Conservation (phyloP, 345 rosid genomes). For the Brassica incana region DNA sequence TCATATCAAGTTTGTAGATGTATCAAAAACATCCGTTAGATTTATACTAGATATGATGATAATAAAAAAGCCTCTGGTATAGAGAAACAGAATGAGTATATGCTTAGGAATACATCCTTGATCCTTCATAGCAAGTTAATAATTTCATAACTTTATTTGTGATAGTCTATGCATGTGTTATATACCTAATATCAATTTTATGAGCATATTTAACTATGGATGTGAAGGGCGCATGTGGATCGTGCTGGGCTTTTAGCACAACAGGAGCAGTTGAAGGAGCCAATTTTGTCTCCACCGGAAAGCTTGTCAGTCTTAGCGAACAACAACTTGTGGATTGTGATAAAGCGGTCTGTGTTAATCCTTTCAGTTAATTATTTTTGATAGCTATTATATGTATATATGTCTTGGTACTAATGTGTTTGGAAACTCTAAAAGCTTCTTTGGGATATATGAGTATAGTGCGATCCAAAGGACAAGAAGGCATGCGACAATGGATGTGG, state of each 20-base stretch:
- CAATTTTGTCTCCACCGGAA: conserved; percentile 66
- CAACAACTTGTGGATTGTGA: conserved; percentile 95
- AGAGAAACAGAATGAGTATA: not conserved
- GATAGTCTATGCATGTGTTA: not conserved
- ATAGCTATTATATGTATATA: not conserved
- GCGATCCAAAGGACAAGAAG: conserved; percentile 60
- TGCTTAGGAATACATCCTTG: too few relatives aligned
- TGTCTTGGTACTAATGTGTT: not conserved
- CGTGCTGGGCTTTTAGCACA: conserved; percentile 97
- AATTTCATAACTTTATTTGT: not conserved
- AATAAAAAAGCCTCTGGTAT: not conserved
- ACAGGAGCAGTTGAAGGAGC: conserved; percentile 90
- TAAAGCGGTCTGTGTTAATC: conserved; percentile 41
- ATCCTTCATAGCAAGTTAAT: not conserved
- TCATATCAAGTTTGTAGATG: not conserved
- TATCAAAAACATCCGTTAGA: not conserved
- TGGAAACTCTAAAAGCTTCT: not conserved
- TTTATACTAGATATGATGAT: not conserved
- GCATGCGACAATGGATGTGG: conserved; percentile 75
- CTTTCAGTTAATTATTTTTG: not conserved
- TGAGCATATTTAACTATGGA: not conserved
- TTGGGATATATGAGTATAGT: conserved; percentile 38
- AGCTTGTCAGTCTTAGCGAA: conserved; percentile 88
- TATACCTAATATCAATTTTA: not conserved
- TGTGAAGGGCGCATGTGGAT: conserved; percentile 75